Evolutionary conservation across 371 early-diverging fungal species (phyloP).

Genomic region (Zopfochytrium polystomum): DNA sequence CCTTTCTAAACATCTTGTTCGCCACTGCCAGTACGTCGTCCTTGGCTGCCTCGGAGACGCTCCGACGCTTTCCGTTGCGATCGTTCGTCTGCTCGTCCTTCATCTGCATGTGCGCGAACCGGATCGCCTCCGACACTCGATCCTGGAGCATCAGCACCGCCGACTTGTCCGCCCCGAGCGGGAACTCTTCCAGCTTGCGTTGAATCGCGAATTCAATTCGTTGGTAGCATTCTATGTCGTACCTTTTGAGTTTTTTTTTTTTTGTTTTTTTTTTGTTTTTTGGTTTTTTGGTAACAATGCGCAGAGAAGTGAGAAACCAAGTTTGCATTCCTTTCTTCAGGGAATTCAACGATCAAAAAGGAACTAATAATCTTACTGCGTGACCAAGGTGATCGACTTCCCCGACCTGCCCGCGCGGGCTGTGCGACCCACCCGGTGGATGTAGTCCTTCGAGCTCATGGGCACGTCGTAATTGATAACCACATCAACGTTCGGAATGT

Average conservation of each 20-base stretch:
- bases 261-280: too few species aligned
- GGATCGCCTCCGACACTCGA: conserved; percentile 86
- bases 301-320: background rate
- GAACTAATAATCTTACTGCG: conserved; percentile 78
- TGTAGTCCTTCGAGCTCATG: conserved; percentile 66
- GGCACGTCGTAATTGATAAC: conserved; percentile 99
- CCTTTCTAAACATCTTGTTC: conserved; percentile 26
- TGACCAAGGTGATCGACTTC: conserved; percentile 91
- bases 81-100: conserved; percentile 40
- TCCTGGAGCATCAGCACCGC: conserved; percentile 87
- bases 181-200: conserved; percentile 80
- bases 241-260: too few species aligned
- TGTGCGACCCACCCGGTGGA: conserved; percentile 95
- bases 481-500: conserved; percentile 92
- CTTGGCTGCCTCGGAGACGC: conserved; percentile 15
- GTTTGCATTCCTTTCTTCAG: too few species aligned
- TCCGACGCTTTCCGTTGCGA: conserved; percentile 28
- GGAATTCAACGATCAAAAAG: too few species aligned
- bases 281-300: too few species aligned
- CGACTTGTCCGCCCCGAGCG: conserved; percentile 63
- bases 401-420: conserved; percentile 74
- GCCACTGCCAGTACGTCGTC: conserved; percentile 30
- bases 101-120: conserved; percentile 66
- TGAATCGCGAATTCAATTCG: conserved; percentile 86
- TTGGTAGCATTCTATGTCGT: conserved; percentile 91